phyloP scores from a whole-genome alignment of 495 filamentous ascomycete species.

The Aspergillus incahuasiensis region DNA sequence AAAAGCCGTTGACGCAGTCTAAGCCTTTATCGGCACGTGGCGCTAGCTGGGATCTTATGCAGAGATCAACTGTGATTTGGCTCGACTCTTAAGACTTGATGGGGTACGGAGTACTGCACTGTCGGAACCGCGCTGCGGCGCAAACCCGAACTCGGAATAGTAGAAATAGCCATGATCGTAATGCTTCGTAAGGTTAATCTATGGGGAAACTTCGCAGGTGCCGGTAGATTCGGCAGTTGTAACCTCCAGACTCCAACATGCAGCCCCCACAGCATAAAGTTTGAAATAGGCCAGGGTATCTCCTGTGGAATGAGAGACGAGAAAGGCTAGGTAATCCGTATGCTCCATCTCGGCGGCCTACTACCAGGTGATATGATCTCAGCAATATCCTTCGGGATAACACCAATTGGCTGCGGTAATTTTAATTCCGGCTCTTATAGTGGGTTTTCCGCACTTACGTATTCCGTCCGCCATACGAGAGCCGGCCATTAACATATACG shows the following conservation, averaged over 20 bases:
- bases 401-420: background rate
- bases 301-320: background rate
- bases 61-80: conserved; percentile 6
- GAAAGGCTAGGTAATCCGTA: background rate
- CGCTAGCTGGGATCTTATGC: conserved; percentile 42
- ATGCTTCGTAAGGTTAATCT: background rate
- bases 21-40: conserved; percentile 42
- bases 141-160: background rate
- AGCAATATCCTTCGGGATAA: background rate
- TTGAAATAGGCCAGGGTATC: background rate
- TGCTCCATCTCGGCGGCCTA: background rate
- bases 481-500: background rate
- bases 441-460: background rate
- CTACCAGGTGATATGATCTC: background rate
- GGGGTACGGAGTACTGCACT: background rate
- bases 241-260: background rate
- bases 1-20: conserved; percentile 35
- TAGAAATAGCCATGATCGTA: background rate
- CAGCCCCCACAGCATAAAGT: background rate
- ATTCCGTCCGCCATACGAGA: background rate
- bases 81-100: background rate
- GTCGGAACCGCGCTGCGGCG: background rate
- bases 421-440: background rate
- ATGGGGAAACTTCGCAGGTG: background rate
- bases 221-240: background rate